Base-by-base conservation (phyloP, 768 basidiomycete species). In the Russula earlei region DNA sequence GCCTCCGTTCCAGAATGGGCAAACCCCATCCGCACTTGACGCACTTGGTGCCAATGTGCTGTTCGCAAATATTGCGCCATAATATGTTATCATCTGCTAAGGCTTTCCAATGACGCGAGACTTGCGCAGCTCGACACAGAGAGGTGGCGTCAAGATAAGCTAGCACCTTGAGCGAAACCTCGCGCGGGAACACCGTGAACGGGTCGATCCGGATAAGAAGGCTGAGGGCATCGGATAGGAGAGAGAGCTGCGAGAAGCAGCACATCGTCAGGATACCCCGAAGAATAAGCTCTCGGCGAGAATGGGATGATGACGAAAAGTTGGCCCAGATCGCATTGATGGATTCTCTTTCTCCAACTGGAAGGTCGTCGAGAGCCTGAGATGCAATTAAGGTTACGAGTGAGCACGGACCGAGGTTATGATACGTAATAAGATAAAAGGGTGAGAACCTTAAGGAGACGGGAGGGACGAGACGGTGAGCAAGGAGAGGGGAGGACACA, bases 201-300 rank as follows among this genome's bases (percentile, higher is more conserved):
- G 95, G 96, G 68, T 99, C 96, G 69, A 98, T 85, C 63, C 96
- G 85, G 69, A 96, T 97, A 63, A 97, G 84, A 62, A 90, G 84
- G 33, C 83, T 76, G 58, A 98, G 88, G 51, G 92, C 87, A 60
- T 96, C 91, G 29, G 92, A 87, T 56, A 99, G 85, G 48, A 97
- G 87, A 25, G 96, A 97, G 27, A 99, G 84, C 66, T 99, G 93
- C 45, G 90, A 94, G 75, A 96, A 97, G 72, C 96, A 98, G 70
- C 94, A 98, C 92, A 99, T 98, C 15, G 96, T 97, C 63, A 99
- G 83, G 56, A 99, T 80, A 38, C 96, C 96, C 65, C 90, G 91
- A 47, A 99, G 85, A 67, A 98, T 97, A 67, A 98, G 83, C 52
- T 88, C 91, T 36, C 96, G 81, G 34, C 89, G 83, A 5, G 87